phyloP scores from a whole-genome alignment of 176 grass and related monocot species.

The sorghum (Sorghum bicolor) region DNA sequence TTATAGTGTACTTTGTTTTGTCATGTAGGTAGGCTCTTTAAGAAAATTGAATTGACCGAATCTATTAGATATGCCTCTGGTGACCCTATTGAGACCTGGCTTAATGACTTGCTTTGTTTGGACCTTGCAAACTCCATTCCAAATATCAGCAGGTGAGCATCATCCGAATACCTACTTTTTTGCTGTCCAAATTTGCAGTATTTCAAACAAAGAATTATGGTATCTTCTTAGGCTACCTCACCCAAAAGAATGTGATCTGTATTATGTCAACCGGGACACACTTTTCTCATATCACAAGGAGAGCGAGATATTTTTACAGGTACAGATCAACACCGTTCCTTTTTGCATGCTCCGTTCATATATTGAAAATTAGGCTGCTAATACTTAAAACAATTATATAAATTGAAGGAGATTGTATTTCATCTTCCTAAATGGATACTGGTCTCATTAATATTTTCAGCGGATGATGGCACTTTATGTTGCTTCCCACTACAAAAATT shows the following conservation, averaged over 20 bases:
- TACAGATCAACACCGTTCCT: constrained; percentile 28
- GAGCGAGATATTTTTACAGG: constrained; percentile 94
- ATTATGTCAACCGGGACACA: constrained; percentile 96
- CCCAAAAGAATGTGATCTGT: constrained; percentile 77
- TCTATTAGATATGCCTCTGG: constrained; percentile 94
- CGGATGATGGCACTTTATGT: constrained; percentile 99
- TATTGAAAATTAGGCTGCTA: background rate
- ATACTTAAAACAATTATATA: background rate
- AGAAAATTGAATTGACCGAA: constrained; percentile 93
- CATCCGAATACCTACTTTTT: constrained; percentile 3
- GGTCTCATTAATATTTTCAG: constrained; percentile 57
- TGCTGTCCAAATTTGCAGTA: background rate
- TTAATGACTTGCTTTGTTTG: constrained; percentile 92
- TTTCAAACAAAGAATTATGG: background rate
- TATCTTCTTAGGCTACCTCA: constrained; percentile 61
- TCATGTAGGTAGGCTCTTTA: constrained; percentile 79
- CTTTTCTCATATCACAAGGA: constrained; percentile 98
- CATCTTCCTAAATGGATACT: constrained; percentile 3
- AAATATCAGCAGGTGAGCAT: constrained; percentile 75
- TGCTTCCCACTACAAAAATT: constrained; percentile 99
- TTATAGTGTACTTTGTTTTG: constrained; percentile 34
- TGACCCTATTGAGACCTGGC: constrained; percentile 90
- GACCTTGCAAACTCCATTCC: constrained; percentile 87
- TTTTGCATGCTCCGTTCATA: background rate
- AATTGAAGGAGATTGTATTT: background rate